A percentile compares a stretch with the other conserved stretches of the same genome.
Evolutionary conservation across 306 rosid species (phyloP).

Genomic region (Clitoria ternatea): DNA sequence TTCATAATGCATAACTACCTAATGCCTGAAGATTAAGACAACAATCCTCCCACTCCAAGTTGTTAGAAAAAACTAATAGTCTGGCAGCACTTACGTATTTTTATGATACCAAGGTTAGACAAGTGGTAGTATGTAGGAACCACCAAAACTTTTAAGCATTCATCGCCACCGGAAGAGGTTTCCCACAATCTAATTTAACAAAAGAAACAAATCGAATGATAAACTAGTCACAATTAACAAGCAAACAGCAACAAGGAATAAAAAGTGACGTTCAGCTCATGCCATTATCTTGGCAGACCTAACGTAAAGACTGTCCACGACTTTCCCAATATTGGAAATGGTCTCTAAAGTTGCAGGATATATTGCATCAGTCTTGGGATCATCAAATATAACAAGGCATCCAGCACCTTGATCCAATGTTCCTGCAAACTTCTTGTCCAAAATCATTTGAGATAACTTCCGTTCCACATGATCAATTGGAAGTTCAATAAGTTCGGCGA

Average conservation of each 20-base stretch:
- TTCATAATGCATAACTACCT: not conserved
- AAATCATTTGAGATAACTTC: slow-evolving; percentile 57
- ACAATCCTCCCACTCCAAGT: not conserved
- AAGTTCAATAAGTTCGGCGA: slow-evolving; percentile 85
- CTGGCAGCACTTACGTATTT: not conserved
- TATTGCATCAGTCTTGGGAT: slow-evolving; percentile 51
- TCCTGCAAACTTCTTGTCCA: slow-evolving; percentile 66
- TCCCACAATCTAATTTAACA: slow-evolving; percentile 15
- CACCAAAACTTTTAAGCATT: not conserved
- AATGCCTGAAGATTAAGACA: not conserved
- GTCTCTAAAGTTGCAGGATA: slow-evolving; percentile 76
- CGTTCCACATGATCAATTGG: slow-evolving; percentile 59
- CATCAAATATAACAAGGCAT: slow-evolving; percentile 54
- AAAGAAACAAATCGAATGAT: slow-evolving; percentile 9
- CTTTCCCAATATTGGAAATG: slow-evolving; percentile 81
- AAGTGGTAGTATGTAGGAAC: not conserved
- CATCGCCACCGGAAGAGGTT: not conserved
- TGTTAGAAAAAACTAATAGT: not conserved
- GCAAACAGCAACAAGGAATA: slow-evolving; percentile 19
- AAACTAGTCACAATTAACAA: slow-evolving; percentile 20
- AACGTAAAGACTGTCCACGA: slow-evolving; percentile 85
- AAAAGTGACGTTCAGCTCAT: slow-evolving; percentile 35
- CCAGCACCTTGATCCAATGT: slow-evolving; percentile 96
- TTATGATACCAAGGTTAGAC: not conserved
- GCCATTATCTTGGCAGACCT: slow-evolving; percentile 98